Conservation (phyloP, 139 green algal species). For the Haematococcus sp. region DNA sequence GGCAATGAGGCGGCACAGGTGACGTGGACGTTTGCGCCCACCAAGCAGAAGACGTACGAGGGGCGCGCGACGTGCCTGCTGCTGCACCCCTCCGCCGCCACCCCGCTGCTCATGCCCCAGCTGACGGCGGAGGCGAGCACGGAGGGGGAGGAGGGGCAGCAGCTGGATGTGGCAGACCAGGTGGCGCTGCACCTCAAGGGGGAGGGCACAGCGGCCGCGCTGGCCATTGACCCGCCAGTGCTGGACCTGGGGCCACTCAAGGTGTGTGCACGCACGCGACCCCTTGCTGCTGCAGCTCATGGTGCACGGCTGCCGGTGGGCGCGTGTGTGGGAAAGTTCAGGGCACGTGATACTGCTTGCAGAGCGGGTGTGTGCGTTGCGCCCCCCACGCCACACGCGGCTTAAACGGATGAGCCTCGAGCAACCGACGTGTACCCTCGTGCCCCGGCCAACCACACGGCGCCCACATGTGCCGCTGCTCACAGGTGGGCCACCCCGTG, state of each 20-base stretch:
- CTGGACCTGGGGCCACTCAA: slow-evolving; percentile 46
- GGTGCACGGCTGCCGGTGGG: too few species aligned
- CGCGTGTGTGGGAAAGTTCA: too few species aligned
- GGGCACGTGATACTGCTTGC: too few species aligned
- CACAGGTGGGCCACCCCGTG: slow-evolving; percentile 49
- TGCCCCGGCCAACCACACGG: too few species aligned
- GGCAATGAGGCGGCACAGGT: slow-evolving; percentile 52
- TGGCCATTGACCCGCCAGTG: slow-evolving; percentile 51
- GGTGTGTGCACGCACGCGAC: neutral
- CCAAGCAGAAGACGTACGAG: slow-evolving; percentile 39
- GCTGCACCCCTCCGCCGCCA: slow-evolving; percentile 7
- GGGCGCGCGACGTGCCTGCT: slow-evolving; percentile 18
- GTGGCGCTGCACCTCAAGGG: slow-evolving; percentile 47
- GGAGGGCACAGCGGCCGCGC: slow-evolving; percentile 51
- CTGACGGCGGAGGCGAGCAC: neutral
- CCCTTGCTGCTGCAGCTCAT: too few species aligned
- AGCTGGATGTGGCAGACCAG: neutral
- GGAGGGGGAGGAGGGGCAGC: neutral
- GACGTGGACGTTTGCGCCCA: slow-evolving; percentile 50
- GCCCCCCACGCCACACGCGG: too few species aligned
- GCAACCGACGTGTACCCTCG: too few species aligned
- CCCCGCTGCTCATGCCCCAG: neutral
- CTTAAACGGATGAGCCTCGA: too few species aligned
- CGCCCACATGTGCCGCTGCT: neutral
- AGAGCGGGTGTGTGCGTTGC: too few species aligned